Conservation (phyloP, 352 stramenopile genomes). For the Phytophthora lateralis region DNA sequence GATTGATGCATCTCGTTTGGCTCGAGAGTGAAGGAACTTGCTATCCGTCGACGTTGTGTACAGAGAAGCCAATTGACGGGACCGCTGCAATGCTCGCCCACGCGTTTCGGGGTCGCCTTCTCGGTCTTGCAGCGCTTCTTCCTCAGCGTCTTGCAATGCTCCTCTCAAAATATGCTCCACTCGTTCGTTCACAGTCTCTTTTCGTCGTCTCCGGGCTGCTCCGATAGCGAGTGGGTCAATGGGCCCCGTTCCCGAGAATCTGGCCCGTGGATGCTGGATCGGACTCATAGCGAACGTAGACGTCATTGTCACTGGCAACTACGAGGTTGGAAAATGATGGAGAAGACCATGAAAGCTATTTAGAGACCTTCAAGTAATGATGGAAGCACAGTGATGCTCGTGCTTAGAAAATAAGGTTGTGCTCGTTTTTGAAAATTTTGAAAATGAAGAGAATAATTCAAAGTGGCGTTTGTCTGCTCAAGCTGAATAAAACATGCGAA, state of each 20-base stretch:
- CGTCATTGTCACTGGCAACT: neutral
- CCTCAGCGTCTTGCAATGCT: conserved; percentile 40
- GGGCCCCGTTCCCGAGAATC: neutral
- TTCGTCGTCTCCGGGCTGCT: conserved; percentile 33
- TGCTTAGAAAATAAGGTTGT: too few relatives aligned
- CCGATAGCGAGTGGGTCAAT: conserved; percentile 1
- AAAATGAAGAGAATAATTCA: too few relatives aligned
- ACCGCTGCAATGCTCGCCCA: conserved; percentile 40
- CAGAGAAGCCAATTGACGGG: conserved; percentile 49
- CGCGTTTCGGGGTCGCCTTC: conserved; percentile 33
- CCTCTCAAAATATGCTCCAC: conserved; percentile 66
- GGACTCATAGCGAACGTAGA: conserved; percentile 25
- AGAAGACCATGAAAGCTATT: too few relatives aligned
- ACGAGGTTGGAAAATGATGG: neutral
- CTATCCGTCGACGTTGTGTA: conserved; percentile 54
- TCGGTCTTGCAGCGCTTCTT: conserved; percentile 25
- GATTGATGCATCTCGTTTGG: conserved; percentile 12
- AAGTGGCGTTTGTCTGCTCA: too few relatives aligned
- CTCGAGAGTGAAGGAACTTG: conserved; percentile 42
- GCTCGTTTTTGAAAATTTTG: too few relatives aligned
- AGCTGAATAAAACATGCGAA: too few relatives aligned
- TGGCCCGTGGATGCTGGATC: conserved; percentile 14
- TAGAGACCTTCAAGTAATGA: too few relatives aligned
- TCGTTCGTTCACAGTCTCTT: conserved; percentile 75
- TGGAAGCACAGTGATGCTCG: too few relatives aligned